Evolutionary conservation across 306 rosid species (phyloP).

Genomic region (Astragalus glycyphyllos): DNA sequence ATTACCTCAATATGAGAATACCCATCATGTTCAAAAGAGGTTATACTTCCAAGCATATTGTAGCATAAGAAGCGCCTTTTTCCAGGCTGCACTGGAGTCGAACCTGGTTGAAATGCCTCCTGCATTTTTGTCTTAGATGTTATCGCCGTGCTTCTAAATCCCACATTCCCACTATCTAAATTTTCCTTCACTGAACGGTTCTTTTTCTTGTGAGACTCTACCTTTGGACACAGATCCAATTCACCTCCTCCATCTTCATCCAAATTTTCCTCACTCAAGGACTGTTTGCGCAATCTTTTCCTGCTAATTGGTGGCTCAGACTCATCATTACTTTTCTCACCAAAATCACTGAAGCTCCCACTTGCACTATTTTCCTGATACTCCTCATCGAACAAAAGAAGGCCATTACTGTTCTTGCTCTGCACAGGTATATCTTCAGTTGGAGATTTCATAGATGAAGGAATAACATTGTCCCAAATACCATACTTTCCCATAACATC

Average conservation of each 20-base stretch:
- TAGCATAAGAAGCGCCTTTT: slow-evolving; percentile 89
- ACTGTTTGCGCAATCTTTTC: slow-evolving; percentile 73
- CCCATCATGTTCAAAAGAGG: slow-evolving; percentile 81
- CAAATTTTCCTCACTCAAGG: slow-evolving; percentile 51
- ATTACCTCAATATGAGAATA: slow-evolving; percentile 92
- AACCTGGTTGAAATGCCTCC: slow-evolving; percentile 91
- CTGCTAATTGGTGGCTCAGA: slow-evolving; percentile 62
- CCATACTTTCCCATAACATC: slow-evolving; percentile 92
- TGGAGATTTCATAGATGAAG: slow-evolving; percentile 93
- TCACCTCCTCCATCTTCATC: slow-evolving; percentile 61
- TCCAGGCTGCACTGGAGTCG: slow-evolving; percentile 81
- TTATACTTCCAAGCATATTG: slow-evolving; percentile 92
- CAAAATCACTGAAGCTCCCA: slow-evolving; percentile 77
- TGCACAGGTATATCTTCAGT: slow-evolving; percentile 79
- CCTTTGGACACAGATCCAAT: slow-evolving; percentile 53
- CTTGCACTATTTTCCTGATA: slow-evolving; percentile 64
- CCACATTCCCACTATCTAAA: slow-evolving; percentile 52
- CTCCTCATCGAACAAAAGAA: slow-evolving; percentile 82
- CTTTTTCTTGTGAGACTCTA: slow-evolving; percentile 66
- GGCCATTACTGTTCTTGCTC: slow-evolving; percentile 68
- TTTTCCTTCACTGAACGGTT: slow-evolving; percentile 53
- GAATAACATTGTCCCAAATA: slow-evolving; percentile 88
- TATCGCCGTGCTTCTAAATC: slow-evolving; percentile 46
- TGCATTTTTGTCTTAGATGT: slow-evolving; percentile 65
- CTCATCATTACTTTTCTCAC: slow-evolving; percentile 71